Evolutionary conservation across 1,139 yeast genomes (phyloP).

Genomic region (Debaryomyces nepalensis): DNA sequence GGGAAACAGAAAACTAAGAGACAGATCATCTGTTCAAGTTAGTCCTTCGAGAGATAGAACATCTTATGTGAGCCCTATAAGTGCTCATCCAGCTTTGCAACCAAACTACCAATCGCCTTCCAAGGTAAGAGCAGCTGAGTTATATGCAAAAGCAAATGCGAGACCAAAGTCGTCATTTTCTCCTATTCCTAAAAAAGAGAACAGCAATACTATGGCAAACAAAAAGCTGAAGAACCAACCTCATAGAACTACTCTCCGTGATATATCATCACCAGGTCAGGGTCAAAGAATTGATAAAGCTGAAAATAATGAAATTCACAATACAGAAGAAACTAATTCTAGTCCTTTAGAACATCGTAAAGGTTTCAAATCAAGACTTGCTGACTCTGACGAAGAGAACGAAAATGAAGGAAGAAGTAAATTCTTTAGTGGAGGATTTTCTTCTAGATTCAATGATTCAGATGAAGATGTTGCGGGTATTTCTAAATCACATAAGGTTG

Average conservation of each 20-base stretch:
- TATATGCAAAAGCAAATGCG: slow-evolving; percentile 53
- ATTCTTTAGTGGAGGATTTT: slow-evolving; percentile 5
- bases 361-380: slow-evolving; percentile 50
- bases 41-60: slow-evolving; percentile 27
- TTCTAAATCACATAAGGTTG: slow-evolving; percentile 15
- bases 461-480: slow-evolving; percentile 21
- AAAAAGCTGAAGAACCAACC: background rate
- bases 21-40: slow-evolving; percentile 17
- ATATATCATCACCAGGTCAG: slow-evolving; percentile 5
- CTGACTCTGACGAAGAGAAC: slow-evolving; percentile 57
- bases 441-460: slow-evolving; percentile 26
- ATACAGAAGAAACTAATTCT: background rate
- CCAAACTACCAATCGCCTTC: slow-evolving; percentile 49
- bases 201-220: background rate
- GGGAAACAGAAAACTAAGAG: slow-evolving; percentile 39
- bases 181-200: background rate
- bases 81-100: slow-evolving; percentile 48
- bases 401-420: slow-evolving; percentile 13
- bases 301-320: background rate
- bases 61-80: slow-evolving; percentile 46
- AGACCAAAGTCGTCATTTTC: slow-evolving; percentile 45
- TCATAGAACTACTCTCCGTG: slow-evolving; percentile 24
- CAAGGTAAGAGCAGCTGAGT: slow-evolving; percentile 50
- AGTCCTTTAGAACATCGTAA: background rate
- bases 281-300: background rate